Evolutionary conservation across 768 basidiomycete genomes (phyloP).

Genomic region (Kwoniella pini): DNA sequence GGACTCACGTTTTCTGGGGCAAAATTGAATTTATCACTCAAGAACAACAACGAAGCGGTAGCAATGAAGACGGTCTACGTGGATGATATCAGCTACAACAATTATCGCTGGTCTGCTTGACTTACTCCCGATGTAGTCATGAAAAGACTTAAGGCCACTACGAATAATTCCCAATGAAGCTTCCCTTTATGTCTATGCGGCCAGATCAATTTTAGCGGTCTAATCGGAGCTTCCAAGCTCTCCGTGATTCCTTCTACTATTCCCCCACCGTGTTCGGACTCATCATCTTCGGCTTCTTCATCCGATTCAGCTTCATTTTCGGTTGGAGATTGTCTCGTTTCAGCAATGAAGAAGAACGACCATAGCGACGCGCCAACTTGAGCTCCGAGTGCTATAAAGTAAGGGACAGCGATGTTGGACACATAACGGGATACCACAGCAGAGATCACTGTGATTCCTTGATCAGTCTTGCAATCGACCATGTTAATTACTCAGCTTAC

Average conservation of each 20-base stretch:
- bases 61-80: conserved; percentile 45
- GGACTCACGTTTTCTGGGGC: conserved; percentile 36
- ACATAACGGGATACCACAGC: conserved; percentile 42
- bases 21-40: conserved; percentile 47
- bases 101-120: background rate
- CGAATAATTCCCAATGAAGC: conserved; percentile 35
- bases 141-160: conserved; percentile 42
- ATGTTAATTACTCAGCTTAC: conserved; percentile 16
- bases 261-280: background rate
- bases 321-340: conserved; percentile 27
- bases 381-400: conserved; percentile 41
- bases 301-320: conserved; percentile 19
- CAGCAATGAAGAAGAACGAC: conserved; percentile 34
- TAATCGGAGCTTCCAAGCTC: conserved; percentile 34
- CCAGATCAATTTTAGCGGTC: conserved; percentile 36
- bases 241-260: conserved; percentile 17
- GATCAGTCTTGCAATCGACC: no score
- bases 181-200: conserved; percentile 37
- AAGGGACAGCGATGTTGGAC: conserved; percentile 34
- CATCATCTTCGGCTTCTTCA: conserved; percentile 15
- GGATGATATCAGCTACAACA: background rate
- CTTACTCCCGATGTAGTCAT: conserved; percentile 41
- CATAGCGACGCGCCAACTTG: conserved; percentile 38
- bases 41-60: conserved; percentile 43
- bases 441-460: conserved; percentile 28